Evolutionary conservation across 1,284 basidiomycete genomes (phyloP), one percentile per base, ranked within the genome.

Genomic region (Cutaneotrichosporon dermatis): DNA sequence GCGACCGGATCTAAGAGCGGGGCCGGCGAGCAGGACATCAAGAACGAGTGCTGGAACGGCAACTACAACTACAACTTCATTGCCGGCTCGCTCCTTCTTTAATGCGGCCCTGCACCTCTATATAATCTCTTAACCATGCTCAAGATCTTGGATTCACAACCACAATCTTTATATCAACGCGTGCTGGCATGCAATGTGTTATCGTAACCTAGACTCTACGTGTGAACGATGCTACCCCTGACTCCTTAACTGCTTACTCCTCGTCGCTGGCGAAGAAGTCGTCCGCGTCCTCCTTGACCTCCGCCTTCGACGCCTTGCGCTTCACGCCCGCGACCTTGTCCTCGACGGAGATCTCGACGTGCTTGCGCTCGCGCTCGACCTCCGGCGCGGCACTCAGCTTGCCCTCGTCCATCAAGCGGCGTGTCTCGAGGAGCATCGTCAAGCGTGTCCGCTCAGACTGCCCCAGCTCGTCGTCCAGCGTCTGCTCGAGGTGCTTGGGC

Each of bases 361-460:
- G 42, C n/a, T 25, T 25, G 34, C 40, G 35, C 25, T 51, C 50
- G 1, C 40, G 40, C 43, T 59, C 54, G n/a, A 50, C 40, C 72
- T 91, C 89, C 4, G 89, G 88, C 67, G 85, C 83, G 2, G 64
- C 58, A 25, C 83, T 81, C 54, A 92, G 68, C 63, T 85, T 83
- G 0, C 86, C 86, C 0, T 72, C 76, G 46, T 80, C 76, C 89
- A 92, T 92, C 62, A 82, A 80, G 56, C 78, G 76, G 46, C 81
- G 80, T 54, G 90, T 84, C 82, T 82, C 83, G 48, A 73, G 72
- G 16, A 87, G 82, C 35, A 91, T 72, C 68, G 86, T 84, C 52
- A 85, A 82, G n/a, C 89, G 81, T 49, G 82, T 79, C 39, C 76
- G 69, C 53, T 84, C 79, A 2, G 83, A 79, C 54, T 73, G 69